phyloP scores from a whole-genome alignment of 352 stramenopile species.

The Phytophthora parvispora region DNA sequence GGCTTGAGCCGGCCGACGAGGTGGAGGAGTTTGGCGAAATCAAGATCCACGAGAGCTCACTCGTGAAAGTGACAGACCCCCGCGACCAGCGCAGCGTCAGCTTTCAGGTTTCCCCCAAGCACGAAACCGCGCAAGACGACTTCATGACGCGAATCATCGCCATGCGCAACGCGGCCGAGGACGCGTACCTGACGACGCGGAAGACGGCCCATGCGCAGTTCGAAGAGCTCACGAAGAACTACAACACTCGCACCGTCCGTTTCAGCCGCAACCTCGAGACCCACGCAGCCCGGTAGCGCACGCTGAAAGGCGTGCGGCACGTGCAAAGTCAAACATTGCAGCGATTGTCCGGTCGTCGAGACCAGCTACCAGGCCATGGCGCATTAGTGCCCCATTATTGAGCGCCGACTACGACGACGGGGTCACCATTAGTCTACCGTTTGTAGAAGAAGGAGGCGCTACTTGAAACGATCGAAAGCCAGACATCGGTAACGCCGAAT shows the following conservation, averaged over 20 bases:
- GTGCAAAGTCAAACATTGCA: not conserved
- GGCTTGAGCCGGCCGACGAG: conserved; percentile 19
- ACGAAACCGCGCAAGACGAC: conserved; percentile 14
- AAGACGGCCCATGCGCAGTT: conserved; percentile 22
- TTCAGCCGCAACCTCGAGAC: conserved; percentile 8
- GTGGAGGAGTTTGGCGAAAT: conserved; percentile 25
- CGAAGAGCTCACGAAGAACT: conserved; percentile 21
- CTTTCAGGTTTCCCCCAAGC: conserved; percentile 1
- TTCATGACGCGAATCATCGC: conserved; percentile 64
- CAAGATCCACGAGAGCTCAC: conserved; percentile 11
- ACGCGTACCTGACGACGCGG: conserved; percentile 54
- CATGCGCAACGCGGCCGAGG: conserved; percentile 63
- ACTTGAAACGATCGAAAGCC: conserved; percentile 15
- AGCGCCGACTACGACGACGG: not conserved
- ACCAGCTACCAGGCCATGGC: not conserved
- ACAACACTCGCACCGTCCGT: conserved; percentile 17
- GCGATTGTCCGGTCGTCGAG: conserved; percentile 13
- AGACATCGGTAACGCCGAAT: conserved; percentile 28
- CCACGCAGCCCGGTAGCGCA: conserved; percentile 7
- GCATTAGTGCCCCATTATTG: no score
- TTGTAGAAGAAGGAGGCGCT: conserved; percentile 13
- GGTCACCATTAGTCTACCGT: conserved; percentile 13
- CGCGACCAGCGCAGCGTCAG: conserved; percentile 20
- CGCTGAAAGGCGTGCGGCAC: conserved; percentile 17
- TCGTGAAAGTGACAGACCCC: conserved; percentile 15